These are phyloP conservation scores for Lactarius hatsudake DNA, from an alignment of 768 basidiomycete species.

Conservation along the genomic window DNA sequence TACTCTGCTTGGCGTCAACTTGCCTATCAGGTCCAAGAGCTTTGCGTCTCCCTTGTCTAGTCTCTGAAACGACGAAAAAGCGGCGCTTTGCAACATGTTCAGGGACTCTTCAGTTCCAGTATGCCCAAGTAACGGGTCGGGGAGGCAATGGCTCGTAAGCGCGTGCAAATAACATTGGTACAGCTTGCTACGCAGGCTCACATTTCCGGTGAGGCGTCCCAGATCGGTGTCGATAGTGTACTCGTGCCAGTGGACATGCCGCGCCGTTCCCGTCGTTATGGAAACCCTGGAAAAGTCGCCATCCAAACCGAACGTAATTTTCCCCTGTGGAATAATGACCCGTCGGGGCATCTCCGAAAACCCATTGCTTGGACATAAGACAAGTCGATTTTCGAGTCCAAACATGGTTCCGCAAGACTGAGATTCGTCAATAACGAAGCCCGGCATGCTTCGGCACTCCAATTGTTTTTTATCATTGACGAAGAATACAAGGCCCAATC, in stretches of 20 bases:
- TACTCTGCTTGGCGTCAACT: not conserved
- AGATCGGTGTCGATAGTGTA: conserved; percentile 30
- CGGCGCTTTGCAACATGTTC: conserved; percentile 24
- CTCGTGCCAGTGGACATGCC: conserved; percentile 28
- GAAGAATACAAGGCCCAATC: too few species aligned
- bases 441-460: too few species aligned
- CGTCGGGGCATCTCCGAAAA: not conserved
- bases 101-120: too few species aligned
- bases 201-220: conserved; percentile 32
- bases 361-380: not conserved
- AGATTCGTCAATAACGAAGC: too few species aligned
- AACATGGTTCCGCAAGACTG: conserved; percentile 39
- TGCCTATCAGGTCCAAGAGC: not conserved
- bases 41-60: conserved; percentile 23
- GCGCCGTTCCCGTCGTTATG: not conserved
- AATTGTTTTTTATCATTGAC: too few species aligned
- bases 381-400: conserved; percentile 39
- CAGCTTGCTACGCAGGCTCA: conserved; percentile 33
- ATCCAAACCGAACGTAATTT: not conserved
- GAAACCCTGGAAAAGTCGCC: not conserved
- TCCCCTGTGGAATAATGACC: conserved; percentile 17
- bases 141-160: conserved; percentile 41
- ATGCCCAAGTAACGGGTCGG: conserved; percentile 25
- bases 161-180: conserved; percentile 46
- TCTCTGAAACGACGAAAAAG: conserved; percentile 41